Percentiles rank a stretch among this genome's conserved stretches.
These are phyloP conservation scores for Monosporascus sp. DNA, from an alignment of 2,329 filamentous ascomycete genomes.

Conservation along the genomic window DNA sequence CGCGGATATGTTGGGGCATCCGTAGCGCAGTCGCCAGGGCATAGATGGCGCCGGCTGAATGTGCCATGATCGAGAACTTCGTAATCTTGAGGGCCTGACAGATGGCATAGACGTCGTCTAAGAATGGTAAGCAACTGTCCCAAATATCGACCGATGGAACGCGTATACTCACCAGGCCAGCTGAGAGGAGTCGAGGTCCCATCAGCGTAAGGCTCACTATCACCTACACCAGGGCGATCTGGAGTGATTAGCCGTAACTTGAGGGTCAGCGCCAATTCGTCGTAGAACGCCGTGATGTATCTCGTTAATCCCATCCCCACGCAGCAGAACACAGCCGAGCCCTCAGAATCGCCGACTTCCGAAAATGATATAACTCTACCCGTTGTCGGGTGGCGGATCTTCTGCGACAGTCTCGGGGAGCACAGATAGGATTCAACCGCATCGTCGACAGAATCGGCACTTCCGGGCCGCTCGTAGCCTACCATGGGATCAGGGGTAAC, in stretches of 20 bases:
- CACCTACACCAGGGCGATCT: conserved; percentile 89
- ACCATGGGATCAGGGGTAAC: conserved; percentile 37
- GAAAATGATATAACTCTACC: conserved; percentile 91
- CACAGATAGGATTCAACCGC: conserved; percentile 81
- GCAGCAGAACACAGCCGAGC: conserved; percentile 90
- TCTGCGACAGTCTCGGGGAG: conserved; percentile 80
- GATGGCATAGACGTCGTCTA: conserved; percentile 83
- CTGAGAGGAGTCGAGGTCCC: conserved; percentile 79
- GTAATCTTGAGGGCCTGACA: conserved; percentile 88
- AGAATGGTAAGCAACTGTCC: conserved; percentile 20
- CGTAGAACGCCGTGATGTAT: conserved; percentile 95
- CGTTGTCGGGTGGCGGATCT: conserved; percentile 77
- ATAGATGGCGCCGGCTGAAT: conserved; percentile 97
- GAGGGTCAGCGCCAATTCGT: conserved; percentile 84
- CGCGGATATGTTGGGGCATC: conserved; percentile 93
- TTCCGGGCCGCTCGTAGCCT: conserved; percentile 68
- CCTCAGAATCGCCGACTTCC: conserved; percentile 88
- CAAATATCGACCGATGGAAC: background rate
- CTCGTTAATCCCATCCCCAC: conserved; percentile 96
- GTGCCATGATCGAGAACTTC: conserved; percentile 92
- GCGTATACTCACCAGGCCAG: conserved; percentile 72
- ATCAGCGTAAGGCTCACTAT: conserved; percentile 79
- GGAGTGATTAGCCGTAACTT: conserved; percentile 88
- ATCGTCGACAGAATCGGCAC: conserved; percentile 81
- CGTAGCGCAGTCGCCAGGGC: conserved; percentile 89